Percentiles rank a stretch among this genome's conserved stretches.
phyloP scores from a whole-genome alignment of 768 basidiomycete species.

The Floccularia luteovirens region DNA sequence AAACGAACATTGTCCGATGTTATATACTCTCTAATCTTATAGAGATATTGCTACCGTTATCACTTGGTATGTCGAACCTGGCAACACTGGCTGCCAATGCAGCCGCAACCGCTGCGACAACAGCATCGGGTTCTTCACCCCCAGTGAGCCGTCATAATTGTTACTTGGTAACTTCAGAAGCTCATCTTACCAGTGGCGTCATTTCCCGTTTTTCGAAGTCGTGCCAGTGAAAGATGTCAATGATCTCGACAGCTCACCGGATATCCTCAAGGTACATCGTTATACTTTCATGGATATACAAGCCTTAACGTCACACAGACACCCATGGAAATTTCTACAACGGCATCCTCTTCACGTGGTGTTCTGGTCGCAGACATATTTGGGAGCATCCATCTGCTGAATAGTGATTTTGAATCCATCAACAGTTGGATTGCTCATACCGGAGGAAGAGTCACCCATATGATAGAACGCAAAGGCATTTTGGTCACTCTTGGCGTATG shows the following conservation, averaged over 20 bases:
- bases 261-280: conserved; percentile 61
- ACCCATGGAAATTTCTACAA: conserved; percentile 67
- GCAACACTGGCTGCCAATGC: conserved; percentile 17
- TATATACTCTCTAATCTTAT: too few species aligned
- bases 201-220: conserved; percentile 86
- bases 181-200: conserved; percentile 54
- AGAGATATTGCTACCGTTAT: neutral
- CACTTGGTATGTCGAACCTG: conserved; percentile 9
- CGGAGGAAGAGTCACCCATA: conserved; percentile 77
- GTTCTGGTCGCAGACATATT: conserved; percentile 81
- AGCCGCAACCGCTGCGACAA: conserved; percentile 4
- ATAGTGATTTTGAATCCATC: conserved; percentile 62
- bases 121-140: too few species aligned
- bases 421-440: conserved; percentile 77
- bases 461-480: conserved; percentile 74
- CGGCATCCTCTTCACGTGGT: conserved; percentile 55
- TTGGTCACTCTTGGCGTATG: conserved; percentile 87
- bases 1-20: neutral
- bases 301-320: too few species aligned
- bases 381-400: conserved; percentile 73
- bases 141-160: too few species aligned
- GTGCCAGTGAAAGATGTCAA: conserved; percentile 72
- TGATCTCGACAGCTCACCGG: conserved; percentile 67
- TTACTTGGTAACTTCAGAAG: too few species aligned
- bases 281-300: neutral